A percentile compares a stretch with the other conserved stretches of the same genome.
Evolutionary conservation across 176 grass and related monocot species (phyloP).

Genomic region (Carex cristatella): DNA sequence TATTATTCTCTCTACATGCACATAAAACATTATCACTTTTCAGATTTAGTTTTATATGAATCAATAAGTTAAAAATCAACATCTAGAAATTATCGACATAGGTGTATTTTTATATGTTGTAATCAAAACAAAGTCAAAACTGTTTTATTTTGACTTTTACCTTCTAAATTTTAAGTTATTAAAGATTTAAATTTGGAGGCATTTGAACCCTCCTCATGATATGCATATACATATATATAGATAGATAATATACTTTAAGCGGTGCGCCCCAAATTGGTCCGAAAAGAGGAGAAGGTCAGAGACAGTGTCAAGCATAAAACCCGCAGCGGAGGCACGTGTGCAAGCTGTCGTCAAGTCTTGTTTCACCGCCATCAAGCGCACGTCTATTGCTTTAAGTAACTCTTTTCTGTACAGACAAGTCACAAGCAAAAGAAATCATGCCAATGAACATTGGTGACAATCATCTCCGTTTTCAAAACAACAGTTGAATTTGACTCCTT

Average conservation of each 20-base stretch:
- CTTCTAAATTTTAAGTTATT: too few relatives aligned
- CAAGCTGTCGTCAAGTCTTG: slow-evolving; percentile 75
- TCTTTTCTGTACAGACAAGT: slow-evolving; percentile 60
- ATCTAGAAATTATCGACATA: too few relatives aligned
- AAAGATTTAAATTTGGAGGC: too few relatives aligned
- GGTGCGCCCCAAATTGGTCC: slow-evolving; percentile 66
- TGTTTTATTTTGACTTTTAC: too few relatives aligned
- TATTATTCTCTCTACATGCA: too few relatives aligned
- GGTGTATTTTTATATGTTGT: too few relatives aligned
- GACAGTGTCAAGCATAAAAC: slow-evolving; percentile 57
- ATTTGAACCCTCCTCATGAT: too few relatives aligned
- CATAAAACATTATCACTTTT: too few relatives aligned
- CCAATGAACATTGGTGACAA: not conserved
- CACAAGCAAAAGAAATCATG: not conserved
- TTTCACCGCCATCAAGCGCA: slow-evolving; percentile 77
- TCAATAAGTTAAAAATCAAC: too few relatives aligned
- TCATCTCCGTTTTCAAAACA: slow-evolving; percentile 3
- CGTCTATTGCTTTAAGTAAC: slow-evolving; percentile 83
- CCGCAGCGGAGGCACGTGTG: slow-evolving; percentile 72
- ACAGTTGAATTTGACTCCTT: not conserved
- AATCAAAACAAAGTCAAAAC: too few relatives aligned
- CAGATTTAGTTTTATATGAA: too few relatives aligned
- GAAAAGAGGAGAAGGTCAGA: slow-evolving; percentile 76
- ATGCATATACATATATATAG: not conserved
- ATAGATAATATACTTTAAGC: slow-evolving; percentile 51